phyloP scores from a whole-genome alignment of 495 filamentous ascomycete genomes.

The Aspergillus steynii region DNA sequence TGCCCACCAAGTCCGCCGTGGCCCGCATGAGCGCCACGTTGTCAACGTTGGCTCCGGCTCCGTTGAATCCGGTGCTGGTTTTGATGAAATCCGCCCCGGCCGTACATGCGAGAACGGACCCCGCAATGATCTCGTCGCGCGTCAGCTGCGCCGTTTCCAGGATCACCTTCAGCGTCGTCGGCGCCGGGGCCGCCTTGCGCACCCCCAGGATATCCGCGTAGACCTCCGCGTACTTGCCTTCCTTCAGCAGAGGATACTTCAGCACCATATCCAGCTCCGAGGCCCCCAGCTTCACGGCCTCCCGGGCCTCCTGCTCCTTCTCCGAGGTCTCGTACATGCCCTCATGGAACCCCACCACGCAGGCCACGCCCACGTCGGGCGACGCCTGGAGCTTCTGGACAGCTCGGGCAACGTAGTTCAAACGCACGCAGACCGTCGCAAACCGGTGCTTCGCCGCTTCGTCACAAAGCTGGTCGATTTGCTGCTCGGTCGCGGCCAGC shows the following conservation, averaged over 20 bases:
- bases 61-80: constrained; percentile 69
- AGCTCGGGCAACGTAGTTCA: constrained; percentile 52
- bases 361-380: constrained; percentile 54
- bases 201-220: constrained; percentile 60
- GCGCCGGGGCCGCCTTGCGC: constrained; percentile 48
- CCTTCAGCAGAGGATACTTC: constrained; percentile 55
- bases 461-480: constrained; percentile 62
- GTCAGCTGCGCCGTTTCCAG: constrained; percentile 63
- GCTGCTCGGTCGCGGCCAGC: constrained; percentile 48
- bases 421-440: constrained; percentile 61
- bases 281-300: constrained; percentile 60
- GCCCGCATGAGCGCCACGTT: constrained; percentile 60
- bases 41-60: constrained; percentile 55
- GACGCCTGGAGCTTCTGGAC: constrained; percentile 49
- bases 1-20: constrained; percentile 37
- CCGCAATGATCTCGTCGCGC: constrained; percentile 57
- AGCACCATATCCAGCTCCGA: constrained; percentile 69
- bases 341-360: constrained; percentile 68
- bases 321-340: constrained; percentile 54
- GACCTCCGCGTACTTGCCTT: constrained; percentile 49
- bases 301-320: constrained; percentile 56
- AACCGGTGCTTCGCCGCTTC: constrained; percentile 62
- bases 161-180: constrained; percentile 62
- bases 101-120: constrained; percentile 54
- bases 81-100: constrained; percentile 68